Conservation (phyloP, 2,329 filamentous ascomycete genomes). For the Fonsecaea erecta region DNA sequence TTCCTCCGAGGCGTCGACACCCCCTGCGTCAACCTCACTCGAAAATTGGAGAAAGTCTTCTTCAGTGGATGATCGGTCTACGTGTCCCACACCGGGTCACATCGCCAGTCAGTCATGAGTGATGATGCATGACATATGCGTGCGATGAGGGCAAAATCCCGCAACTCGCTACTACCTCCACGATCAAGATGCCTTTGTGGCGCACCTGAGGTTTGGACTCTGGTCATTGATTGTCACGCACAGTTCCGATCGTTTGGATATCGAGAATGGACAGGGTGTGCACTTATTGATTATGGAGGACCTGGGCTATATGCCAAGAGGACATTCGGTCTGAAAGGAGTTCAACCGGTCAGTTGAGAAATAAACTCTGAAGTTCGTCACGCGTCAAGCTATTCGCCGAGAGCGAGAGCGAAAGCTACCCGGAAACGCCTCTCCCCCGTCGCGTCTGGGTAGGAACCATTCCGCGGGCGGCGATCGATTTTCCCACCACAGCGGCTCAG, state of each 20-base stretch:
- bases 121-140: too few relatives aligned
- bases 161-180: background rate
- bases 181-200: background rate
- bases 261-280: background rate
- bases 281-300: background rate
- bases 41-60: slow-evolving; percentile 51
- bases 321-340: too few relatives aligned
- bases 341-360: too few relatives aligned
- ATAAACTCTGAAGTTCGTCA: too few relatives aligned
- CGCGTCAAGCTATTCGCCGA: background rate
- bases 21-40: slow-evolving; percentile 56
- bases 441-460: background rate
- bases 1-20: slow-evolving; percentile 64
- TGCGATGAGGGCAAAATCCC: background rate
- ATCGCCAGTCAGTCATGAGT: too few relatives aligned
- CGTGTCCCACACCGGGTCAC: background rate
- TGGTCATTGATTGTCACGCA: background rate
- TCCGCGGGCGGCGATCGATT: background rate
- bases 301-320: too few relatives aligned
- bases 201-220: background rate
- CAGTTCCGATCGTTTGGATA: background rate
- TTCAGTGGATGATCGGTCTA: slow-evolving; percentile 9
- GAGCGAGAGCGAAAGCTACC: background rate
- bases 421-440: background rate
- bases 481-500: background rate